Base-by-base conservation (phyloP, 2,329 filamentous ascomycete species). In the Sporothrix brunneoviolacea region DNA sequence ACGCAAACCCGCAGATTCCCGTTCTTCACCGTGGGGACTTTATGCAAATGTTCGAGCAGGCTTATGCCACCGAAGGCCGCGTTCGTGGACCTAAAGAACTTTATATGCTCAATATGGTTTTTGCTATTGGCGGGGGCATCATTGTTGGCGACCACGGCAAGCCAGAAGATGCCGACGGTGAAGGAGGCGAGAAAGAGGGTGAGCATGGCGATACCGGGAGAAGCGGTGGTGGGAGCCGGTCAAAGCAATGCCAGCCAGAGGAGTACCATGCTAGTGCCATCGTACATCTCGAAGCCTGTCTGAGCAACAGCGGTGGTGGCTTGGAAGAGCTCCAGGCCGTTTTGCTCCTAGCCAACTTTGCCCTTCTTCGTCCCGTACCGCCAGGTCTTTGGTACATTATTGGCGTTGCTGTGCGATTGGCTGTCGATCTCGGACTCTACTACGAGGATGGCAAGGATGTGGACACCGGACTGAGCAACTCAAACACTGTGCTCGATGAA, bases 301-400 rank as follows among this genome's bases (percentile, higher is more conserved):
- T 96, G 15, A 86, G 86, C 48, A 84, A 84, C 24, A 89, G 88
- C 57, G 87, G 87, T n/a, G 87, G 86, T n/a, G 90, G 89, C 0
- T 68, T 97, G 35, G 91, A 96, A 64, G 91, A 96, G 62, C 72
- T 97, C 46, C 91, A 97, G 64, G 90, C 90, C n/a, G 91, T 97
- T 8, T 70, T 97, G 43, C 72, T 97, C 37, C 74, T 97, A 40
- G 91, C 91, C 39, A 90, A 90, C 49, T 95, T 97, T 73, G 91
- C 91, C 8, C 74, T 98, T 43, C 75, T 97, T 55, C 79, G 91
- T 49, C 93, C 93, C 1, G 90, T 97, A 19, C 89, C 91, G 1
- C 91, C 91, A 0, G 93, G 93, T 13, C 71, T 97, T 39, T 97
- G 91, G 91, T 97, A 97, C 67, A 97, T 97, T 55, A 88, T 94